Percentiles rank a stretch among this genome's conserved stretches.
Conservation (phyloP, 2,329 filamentous ascomycete genomes). For the Hypoxylon sp. region DNA sequence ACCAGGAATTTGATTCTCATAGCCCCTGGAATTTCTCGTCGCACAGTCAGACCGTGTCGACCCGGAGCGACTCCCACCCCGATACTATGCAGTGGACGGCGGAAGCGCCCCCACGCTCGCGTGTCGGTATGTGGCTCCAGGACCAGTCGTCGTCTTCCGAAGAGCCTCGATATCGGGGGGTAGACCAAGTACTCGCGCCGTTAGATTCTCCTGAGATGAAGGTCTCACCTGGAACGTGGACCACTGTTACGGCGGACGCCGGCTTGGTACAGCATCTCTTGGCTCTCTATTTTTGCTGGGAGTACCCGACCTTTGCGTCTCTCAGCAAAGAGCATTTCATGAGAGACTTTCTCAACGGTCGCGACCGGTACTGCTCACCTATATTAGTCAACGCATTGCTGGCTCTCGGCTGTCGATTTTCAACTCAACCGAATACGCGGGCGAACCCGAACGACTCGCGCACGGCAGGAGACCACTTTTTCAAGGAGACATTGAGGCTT, state of each 20-base stretch:
- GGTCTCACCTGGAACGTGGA: constrained; percentile 66
- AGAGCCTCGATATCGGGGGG: constrained; percentile 54
- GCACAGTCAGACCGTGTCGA: constrained; percentile 61
- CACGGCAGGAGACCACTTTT: constrained; percentile 80
- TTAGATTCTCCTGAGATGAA: constrained; percentile 59
- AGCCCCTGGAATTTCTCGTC: constrained; percentile 65
- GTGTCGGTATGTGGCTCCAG: constrained; percentile 65
- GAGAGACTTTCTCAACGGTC: constrained; percentile 71
- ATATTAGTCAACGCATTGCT: constrained; percentile 75
- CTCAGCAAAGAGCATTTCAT: constrained; percentile 79
- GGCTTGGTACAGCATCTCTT: constrained; percentile 73
- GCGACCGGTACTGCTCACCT: constrained; percentile 74
- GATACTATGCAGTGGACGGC: constrained; percentile 62
- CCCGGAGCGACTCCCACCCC: constrained; percentile 61
- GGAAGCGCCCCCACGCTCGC: constrained; percentile 59
- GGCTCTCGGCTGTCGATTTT: constrained; percentile 76
- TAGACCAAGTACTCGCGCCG: constrained; percentile 64
- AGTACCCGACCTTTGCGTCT: constrained; percentile 80
- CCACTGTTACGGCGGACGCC: constrained; percentile 68
- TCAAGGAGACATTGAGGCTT: constrained; percentile 74
- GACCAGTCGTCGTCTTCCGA: constrained; percentile 53
- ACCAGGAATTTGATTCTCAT: constrained; percentile 57
- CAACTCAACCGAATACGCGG: constrained; percentile 72
- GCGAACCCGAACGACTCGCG: constrained; percentile 71
- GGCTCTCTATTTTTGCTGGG: constrained; percentile 79